phyloP scores from a whole-genome alignment of 1,139 yeast species.

The Taiozyma sp. region DNA sequence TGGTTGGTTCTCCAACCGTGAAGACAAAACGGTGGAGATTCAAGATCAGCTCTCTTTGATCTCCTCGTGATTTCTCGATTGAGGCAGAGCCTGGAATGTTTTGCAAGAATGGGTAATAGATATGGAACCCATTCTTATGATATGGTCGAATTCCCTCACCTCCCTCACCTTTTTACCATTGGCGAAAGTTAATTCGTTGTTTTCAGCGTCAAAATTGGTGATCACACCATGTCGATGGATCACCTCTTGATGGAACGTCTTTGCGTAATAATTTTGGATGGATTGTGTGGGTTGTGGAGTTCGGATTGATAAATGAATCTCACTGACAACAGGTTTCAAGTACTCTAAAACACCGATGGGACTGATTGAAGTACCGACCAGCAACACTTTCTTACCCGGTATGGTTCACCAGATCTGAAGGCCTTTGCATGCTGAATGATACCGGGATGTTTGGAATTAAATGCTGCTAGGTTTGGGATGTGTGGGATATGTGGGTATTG shows the following conservation, averaged over 20 bases:
- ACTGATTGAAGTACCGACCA: slow-evolving; percentile 7
- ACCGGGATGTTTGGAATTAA: slow-evolving; percentile 28
- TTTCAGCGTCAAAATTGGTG: background rate
- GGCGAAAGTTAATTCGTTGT: background rate
- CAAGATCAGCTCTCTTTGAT: slow-evolving; percentile 3
- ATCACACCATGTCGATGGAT: slow-evolving; percentile 1
- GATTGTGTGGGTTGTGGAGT: background rate
- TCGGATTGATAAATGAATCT: slow-evolving; percentile 6
- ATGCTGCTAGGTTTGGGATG: slow-evolving; percentile 24
- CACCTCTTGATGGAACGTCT: background rate
- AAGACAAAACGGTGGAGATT: slow-evolving; percentile 4
- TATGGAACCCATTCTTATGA: slow-evolving; percentile 12
- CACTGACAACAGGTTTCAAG: slow-evolving; percentile 1
- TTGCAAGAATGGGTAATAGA: slow-evolving; percentile 6
- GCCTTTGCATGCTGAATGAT: background rate
- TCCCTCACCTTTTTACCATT: background rate
- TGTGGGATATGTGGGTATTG: slow-evolving; percentile 40
- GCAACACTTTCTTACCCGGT: slow-evolving; percentile 2
- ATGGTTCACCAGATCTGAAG: slow-evolving; percentile 1
- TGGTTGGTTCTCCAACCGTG: slow-evolving; percentile 5
- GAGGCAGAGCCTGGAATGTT: background rate
- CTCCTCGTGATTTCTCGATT: slow-evolving; percentile 1
- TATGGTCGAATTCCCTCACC: slow-evolving; percentile 1
- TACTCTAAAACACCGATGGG: slow-evolving; percentile 4
- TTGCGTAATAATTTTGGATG: background rate